Conservation (phyloP, 192 early-diverging fungal genomes). For the Backusella circina region DNA sequence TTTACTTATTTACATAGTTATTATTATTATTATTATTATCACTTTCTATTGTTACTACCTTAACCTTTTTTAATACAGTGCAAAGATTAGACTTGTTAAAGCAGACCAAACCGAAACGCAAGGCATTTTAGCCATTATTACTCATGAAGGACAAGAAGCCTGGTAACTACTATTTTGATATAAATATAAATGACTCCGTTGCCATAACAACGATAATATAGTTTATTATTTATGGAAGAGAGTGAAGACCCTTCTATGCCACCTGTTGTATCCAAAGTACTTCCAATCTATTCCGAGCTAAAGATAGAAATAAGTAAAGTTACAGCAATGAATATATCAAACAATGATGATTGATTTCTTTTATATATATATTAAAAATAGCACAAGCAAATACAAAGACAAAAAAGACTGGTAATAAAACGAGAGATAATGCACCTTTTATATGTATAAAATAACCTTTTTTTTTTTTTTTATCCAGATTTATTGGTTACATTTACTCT, state of each 20-base stretch:
- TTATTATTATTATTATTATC: not conserved
- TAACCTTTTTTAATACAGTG: constrained; percentile 5
- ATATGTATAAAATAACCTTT: no score
- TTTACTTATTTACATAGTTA: not conserved
- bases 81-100: not conserved
- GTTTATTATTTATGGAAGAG: constrained; percentile 9
- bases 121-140: not conserved
- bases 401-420: constrained; percentile 4
- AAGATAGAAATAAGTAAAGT: constrained; percentile 7
- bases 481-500: constrained; percentile 1
- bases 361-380: no score
- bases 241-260: not conserved
- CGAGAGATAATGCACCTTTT: not conserved
- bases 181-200: no score
- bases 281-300: constrained; percentile 7
- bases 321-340: no score
- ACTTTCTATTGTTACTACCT: not conserved
- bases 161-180: constrained; percentile 13
- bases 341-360: no score
- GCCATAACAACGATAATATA: not conserved
- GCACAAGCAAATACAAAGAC: not conserved
- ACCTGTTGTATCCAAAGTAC: not conserved
- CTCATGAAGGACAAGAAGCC: not conserved
- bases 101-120: not conserved
- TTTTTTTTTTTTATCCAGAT: not conserved